Percentiles rank a stretch among this genome's conserved stretches.
phyloP scores from a whole-genome alignment of 2,329 filamentous ascomycete genomes.

The Diaporthe sp. region DNA sequence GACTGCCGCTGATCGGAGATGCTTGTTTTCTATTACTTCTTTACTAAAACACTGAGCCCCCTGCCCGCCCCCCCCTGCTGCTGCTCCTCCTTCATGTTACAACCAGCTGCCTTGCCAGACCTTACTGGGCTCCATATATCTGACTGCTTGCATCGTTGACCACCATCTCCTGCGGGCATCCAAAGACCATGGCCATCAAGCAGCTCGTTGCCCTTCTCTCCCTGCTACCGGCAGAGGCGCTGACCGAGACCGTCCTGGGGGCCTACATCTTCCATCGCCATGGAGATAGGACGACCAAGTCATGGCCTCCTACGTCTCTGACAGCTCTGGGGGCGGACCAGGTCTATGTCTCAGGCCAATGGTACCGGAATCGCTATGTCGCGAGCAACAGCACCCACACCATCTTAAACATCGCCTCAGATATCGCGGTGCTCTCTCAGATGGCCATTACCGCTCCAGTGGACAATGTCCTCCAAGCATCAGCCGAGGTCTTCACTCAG shows the following conservation, averaged over 20 bases:
- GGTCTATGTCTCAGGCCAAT: conserved; percentile 77
- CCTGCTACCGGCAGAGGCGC: conserved; percentile 44
- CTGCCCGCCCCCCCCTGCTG: not conserved
- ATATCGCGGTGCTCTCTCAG: conserved; percentile 76
- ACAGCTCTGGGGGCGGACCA: conserved; percentile 84
- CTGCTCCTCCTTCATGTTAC: not conserved
- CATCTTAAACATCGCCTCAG: conserved; percentile 74
- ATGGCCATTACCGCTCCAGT: conserved; percentile 77
- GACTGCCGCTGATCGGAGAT: conserved; percentile 12
- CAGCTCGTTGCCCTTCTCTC: conserved; percentile 53
- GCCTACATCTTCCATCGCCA: conserved; percentile 91
- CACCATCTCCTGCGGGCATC: not conserved
- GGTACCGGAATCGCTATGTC: conserved; percentile 83
- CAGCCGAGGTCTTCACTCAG: conserved; percentile 83
- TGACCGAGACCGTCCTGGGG: conserved; percentile 78
- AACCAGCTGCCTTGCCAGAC: not conserved
- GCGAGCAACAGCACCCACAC: conserved; percentile 64
- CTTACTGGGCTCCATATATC: not conserved
- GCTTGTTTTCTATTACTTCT: conserved; percentile 10
- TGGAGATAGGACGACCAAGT: conserved; percentile 87
- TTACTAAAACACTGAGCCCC: not conserved
- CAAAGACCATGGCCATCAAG: conserved; percentile 51
- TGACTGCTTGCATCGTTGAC: not conserved
- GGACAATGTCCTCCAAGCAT: conserved; percentile 83
- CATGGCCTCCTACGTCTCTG: conserved; percentile 75